Evolutionary conservation across 805 yeast species (phyloP).

Genomic region (Diddensiella transvaalensis): DNA sequence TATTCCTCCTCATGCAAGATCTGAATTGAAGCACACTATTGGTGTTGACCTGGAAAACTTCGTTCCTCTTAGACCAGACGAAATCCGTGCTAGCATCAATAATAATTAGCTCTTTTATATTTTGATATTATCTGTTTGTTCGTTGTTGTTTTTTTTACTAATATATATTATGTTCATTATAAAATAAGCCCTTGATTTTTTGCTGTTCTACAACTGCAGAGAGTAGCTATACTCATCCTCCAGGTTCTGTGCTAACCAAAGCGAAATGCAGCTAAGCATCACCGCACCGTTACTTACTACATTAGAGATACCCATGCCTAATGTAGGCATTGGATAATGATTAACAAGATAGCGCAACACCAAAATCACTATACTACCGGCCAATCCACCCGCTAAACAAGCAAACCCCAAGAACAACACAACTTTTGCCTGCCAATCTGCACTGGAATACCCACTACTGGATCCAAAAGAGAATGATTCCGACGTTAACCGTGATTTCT

Average conservation of each 20-base stretch:
- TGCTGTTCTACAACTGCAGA: conserved; percentile 61
- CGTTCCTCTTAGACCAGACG: conserved; percentile 46
- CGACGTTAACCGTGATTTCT: conserved; percentile 51
- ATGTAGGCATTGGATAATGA: conserved; percentile 76
- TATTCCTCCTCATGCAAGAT: conserved; percentile 38
- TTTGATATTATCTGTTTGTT: too few species aligned
- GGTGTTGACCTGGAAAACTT: conserved; percentile 50
- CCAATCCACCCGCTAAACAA: conserved; percentile 86
- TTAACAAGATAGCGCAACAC: conserved; percentile 80
- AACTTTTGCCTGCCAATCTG: conserved; percentile 92
- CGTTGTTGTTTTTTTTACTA: neutral
- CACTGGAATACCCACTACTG: conserved; percentile 36
- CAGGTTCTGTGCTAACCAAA: conserved; percentile 93
- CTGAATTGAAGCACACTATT: conserved; percentile 39
- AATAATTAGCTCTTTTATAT: neutral
- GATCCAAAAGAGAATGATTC: conserved; percentile 40
- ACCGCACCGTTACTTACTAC: conserved; percentile 74
- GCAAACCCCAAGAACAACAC: conserved; percentile 90
- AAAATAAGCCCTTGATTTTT: neutral
- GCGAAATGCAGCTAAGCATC: conserved; percentile 80
- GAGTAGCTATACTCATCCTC: conserved; percentile 96
- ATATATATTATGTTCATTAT: neutral
- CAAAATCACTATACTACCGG: conserved; percentile 86
- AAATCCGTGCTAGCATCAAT: conserved; percentile 20
- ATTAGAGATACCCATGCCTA: conserved; percentile 91